These are phyloP conservation scores for Verticillium nonalfalfae DNA, from an alignment of 2,329 filamentous ascomycete genomes.

Conservation along the genomic window DNA sequence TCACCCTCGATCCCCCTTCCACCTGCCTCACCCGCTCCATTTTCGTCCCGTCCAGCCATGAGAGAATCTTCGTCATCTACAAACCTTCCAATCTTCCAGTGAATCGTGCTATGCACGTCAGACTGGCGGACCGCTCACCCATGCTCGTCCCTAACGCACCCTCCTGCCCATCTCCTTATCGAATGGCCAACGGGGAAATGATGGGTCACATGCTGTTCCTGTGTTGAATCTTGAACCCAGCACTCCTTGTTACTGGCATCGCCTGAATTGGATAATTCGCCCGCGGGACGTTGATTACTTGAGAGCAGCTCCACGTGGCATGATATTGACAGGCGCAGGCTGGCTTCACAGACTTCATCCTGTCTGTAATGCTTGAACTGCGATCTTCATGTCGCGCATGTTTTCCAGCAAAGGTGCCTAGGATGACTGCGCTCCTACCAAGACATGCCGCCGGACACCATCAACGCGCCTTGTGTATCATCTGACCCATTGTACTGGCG, in stretches of 20 bases:
- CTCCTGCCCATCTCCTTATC: background rate
- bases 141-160: background rate
- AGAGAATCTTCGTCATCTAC: background rate
- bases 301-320: background rate
- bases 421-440: background rate
- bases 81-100: background rate
- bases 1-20: background rate
- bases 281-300: background rate
- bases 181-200: background rate
- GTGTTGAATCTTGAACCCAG: background rate
- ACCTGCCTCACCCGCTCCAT: background rate
- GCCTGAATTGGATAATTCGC: background rate
- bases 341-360: background rate
- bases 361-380: background rate
- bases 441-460: background rate
- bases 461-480: background rate
- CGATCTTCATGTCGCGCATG: background rate
- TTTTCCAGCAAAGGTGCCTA: no score
- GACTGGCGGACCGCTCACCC: background rate
- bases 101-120: background rate
- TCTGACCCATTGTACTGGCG: background rate
- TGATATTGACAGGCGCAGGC: background rate
- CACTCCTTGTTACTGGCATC: background rate
- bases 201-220: background rate
- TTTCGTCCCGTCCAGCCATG: background rate